These are phyloP conservation scores for Purshia tridentata DNA, from an alignment of 306 rosid species.

Conservation along the genomic window DNA sequence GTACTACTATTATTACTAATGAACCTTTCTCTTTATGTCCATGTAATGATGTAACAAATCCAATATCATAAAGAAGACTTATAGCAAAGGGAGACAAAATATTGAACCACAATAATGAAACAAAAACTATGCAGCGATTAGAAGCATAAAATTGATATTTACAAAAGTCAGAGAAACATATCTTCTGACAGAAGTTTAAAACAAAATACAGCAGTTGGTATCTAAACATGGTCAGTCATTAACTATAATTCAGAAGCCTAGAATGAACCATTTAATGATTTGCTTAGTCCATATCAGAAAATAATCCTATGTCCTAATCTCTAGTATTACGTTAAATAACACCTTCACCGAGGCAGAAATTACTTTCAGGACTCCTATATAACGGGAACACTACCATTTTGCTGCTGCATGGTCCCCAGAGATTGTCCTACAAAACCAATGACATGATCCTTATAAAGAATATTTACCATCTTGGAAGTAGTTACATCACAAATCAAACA, in stretches of 20 bases:
- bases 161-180: constrained; percentile 10
- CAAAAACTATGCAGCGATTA: not conserved
- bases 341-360: constrained; percentile 46
- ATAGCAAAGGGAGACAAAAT: not conserved
- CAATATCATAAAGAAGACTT: not conserved
- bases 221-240: constrained; percentile 42
- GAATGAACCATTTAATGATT: constrained; percentile 55
- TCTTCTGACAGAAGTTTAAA: not conserved
- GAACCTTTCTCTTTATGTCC: not conserved
- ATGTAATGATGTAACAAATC: not conserved
- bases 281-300: constrained; percentile 48
- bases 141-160: constrained; percentile 5
- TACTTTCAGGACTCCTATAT: constrained; percentile 45
- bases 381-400: constrained; percentile 76
- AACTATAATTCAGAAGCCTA: constrained; percentile 40
- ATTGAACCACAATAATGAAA: not conserved
- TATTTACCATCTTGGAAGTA: constrained; percentile 21
- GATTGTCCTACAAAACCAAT: constrained; percentile 74
- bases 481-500: constrained; percentile 4
- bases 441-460: constrained; percentile 21
- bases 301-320: constrained; percentile 60
- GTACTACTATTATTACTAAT: not conserved
- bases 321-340: constrained; percentile 52
- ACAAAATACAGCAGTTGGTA: not conserved
- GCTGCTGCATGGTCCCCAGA: constrained; percentile 63